Evolutionary conservation across 495 filamentous ascomycete species (phyloP).

Genomic region (Diplogelasinospora grovesii): DNA sequence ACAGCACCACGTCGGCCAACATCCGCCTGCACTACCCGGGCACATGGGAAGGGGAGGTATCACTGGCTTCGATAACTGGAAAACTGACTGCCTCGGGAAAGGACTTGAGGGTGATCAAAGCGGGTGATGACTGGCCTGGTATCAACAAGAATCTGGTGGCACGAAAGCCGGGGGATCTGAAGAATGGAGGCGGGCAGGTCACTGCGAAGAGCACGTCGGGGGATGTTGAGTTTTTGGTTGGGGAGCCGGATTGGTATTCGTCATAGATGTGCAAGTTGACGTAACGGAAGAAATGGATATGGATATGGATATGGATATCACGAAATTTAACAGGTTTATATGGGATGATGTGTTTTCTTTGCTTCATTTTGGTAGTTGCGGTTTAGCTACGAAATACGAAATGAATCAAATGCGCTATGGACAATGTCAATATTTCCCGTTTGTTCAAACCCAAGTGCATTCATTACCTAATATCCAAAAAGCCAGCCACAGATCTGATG

Average conservation of each 20-base stretch:
- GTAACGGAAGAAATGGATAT: background rate
- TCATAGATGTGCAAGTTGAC: background rate
- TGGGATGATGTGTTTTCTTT: too few species aligned
- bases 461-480: too few species aligned
- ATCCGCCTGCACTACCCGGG: slow-evolving; percentile 28
- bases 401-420: too few species aligned
- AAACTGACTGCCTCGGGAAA: slow-evolving; percentile 22
- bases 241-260: slow-evolving; percentile 10
- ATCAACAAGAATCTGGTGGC: slow-evolving; percentile 22
- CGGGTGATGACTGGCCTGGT: slow-evolving; percentile 23
- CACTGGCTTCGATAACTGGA: slow-evolving; percentile 22
- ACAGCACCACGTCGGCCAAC: slow-evolving; percentile 29
- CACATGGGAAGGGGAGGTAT: slow-evolving; percentile 35
- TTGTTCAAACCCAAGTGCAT: too few species aligned
- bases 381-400: too few species aligned
- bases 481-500: too few species aligned
- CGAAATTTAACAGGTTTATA: too few species aligned
- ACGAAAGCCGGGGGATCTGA: slow-evolving; percentile 35
- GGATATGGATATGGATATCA: background rate
- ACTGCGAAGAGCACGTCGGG: slow-evolving; percentile 21
- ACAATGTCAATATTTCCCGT: too few species aligned
- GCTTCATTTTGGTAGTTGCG: too few species aligned
- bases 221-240: slow-evolving; percentile 25
- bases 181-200: slow-evolving; percentile 17
- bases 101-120: slow-evolving; percentile 27